Evolutionary conservation across 2,329 filamentous ascomycete genomes (phyloP).

Genomic region (Rutstroemia sydowiana): DNA sequence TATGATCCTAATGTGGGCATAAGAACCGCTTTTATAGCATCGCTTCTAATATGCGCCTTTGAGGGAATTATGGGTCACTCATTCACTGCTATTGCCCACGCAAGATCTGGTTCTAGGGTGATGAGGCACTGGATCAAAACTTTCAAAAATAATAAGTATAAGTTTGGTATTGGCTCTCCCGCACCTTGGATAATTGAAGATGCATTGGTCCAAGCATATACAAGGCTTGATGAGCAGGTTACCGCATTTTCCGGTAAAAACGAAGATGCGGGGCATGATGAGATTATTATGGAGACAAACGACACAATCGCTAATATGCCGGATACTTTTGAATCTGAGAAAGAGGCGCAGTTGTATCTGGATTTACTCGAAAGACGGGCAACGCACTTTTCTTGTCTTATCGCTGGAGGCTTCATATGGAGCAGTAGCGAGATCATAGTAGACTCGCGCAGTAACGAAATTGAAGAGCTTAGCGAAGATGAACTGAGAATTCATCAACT

Average conservation of each 20-base stretch:
- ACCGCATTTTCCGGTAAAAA: constrained; percentile 6
- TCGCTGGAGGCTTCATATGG: not conserved
- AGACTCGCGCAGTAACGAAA: not conserved
- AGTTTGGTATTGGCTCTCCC: constrained; percentile 2
- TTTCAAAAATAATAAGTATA: not conserved
- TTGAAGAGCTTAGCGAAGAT: not conserved
- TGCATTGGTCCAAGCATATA: constrained; percentile 11
- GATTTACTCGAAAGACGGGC: constrained; percentile 15
- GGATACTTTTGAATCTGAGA: not conserved
- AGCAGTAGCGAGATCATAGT: not conserved
- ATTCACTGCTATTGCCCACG: constrained; percentile 7
- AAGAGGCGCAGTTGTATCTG: constrained; percentile 12
- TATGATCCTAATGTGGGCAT: not conserved
- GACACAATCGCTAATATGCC: constrained; percentile 11
- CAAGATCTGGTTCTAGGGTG: not conserved
- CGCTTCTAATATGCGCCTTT: constrained; percentile 10
- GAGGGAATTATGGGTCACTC: constrained; percentile 8
- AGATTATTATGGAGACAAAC: constrained; percentile 8
- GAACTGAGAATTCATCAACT: not conserved
- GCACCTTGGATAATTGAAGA: constrained; percentile 8
- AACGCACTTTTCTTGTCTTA: constrained; percentile 11
- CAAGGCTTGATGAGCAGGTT: constrained; percentile 13
- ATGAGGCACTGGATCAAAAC: constrained; percentile 5
- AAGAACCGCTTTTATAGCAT: constrained; percentile 11
- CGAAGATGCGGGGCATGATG: constrained; percentile 3